These are phyloP conservation scores for Zychaea mexicana DNA, from an alignment of 371 early-diverging fungal species.

Conservation along the genomic window DNA sequence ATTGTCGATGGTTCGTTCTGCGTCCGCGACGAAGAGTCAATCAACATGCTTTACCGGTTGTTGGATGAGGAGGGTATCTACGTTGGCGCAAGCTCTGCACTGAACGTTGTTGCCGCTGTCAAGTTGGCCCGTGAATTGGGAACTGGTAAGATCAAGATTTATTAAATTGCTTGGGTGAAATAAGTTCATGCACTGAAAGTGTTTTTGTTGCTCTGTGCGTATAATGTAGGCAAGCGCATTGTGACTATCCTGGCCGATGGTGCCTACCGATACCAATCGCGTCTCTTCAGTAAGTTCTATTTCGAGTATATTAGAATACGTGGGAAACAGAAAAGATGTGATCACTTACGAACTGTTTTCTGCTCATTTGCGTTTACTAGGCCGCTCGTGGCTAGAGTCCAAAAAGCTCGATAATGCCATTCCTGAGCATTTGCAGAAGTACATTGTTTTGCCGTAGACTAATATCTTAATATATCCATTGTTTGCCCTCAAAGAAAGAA, in stretches of 20 bases:
- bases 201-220: neutral
- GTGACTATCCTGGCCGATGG: constrained; percentile 92
- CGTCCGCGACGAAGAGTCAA: constrained; percentile 83
- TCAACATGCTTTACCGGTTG: constrained; percentile 83
- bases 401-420: constrained; percentile 80
- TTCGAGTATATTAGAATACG: neutral
- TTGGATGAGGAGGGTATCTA: constrained; percentile 94
- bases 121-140: constrained; percentile 89
- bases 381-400: constrained; percentile 79
- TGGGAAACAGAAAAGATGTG: neutral
- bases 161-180: neutral
- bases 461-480: neutral
- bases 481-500: neutral
- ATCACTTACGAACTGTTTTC: neutral
- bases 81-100: constrained; percentile 89
- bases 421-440: constrained; percentile 84
- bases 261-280: constrained; percentile 90
- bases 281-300: constrained; percentile 75
- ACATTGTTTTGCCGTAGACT: constrained; percentile 67
- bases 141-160: constrained; percentile 52
- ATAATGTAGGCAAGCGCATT: constrained; percentile 58
- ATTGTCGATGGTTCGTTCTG: constrained; percentile 83
- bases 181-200: neutral
- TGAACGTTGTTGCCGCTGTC: constrained; percentile 93
- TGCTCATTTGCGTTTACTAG: constrained; percentile 9